Evolutionary conservation across 78 protist species (phyloP).

Genomic region (Dictyostelium capitatum): DNA sequence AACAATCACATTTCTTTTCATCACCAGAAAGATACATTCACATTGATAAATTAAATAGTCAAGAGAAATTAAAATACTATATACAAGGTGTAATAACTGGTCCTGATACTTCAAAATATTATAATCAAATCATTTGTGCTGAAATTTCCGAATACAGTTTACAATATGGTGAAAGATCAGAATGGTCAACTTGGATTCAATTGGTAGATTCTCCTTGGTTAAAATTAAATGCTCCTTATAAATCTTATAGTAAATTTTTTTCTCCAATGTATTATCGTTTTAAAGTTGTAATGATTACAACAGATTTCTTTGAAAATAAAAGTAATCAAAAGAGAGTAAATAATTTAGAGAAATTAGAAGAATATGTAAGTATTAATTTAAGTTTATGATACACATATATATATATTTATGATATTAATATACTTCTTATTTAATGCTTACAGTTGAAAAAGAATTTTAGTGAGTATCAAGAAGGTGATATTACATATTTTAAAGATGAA

Average conservation of each 20-base stretch:
- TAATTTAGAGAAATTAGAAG: neutral
- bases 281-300: neutral
- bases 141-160: neutral
- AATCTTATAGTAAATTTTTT: neutral
- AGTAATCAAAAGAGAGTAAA: neutral
- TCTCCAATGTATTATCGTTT: constrained; percentile 19
- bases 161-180: neutral
- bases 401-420: too few species aligned
- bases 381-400: too few species aligned
- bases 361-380: neutral
- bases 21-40: constrained; percentile 8
- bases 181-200: constrained; percentile 5
- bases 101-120: neutral
- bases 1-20: neutral
- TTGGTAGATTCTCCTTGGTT: neutral
- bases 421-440: too few species aligned
- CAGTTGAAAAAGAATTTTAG: neutral
- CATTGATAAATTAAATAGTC: neutral
- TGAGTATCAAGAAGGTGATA: constrained; percentile 10
- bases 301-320: neutral
- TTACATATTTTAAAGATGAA: constrained; percentile 6
- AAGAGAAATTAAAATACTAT: neutral
- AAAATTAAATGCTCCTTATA: neutral
- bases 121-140: neutral
- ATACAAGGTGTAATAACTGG: neutral